phyloP scores from a whole-genome alignment of 2,329 filamentous ascomycete genomes.

The Monosporascus sp. region DNA sequence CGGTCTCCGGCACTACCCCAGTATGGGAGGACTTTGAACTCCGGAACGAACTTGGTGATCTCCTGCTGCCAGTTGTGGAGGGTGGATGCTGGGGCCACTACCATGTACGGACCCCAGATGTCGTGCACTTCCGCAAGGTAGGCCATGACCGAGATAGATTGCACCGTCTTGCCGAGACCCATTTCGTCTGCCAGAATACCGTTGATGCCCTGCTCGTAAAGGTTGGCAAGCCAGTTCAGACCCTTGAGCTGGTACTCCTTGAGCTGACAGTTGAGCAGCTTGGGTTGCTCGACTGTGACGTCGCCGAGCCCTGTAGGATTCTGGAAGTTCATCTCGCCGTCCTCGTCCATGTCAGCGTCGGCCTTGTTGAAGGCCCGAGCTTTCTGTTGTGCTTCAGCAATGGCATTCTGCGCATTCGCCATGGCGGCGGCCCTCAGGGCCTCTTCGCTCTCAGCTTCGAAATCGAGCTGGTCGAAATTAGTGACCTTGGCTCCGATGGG shows the following conservation, averaged over 20 bases:
- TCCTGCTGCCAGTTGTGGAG: slow-evolving; percentile 99
- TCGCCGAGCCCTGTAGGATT: slow-evolving; percentile 93
- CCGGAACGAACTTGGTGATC: slow-evolving; percentile 88
- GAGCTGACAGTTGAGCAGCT: slow-evolving; percentile 85
- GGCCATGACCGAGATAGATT: slow-evolving; percentile 98
- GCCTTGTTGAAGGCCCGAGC: slow-evolving; percentile 87
- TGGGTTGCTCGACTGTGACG: slow-evolving; percentile 90
- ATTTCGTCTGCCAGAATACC: slow-evolving; percentile 98
- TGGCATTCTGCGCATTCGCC: slow-evolving; percentile 93
- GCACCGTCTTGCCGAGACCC: slow-evolving; percentile 98
- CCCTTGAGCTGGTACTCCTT: slow-evolving; percentile 99
- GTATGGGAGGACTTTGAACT: slow-evolving; percentile 92
- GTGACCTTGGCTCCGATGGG: slow-evolving; percentile 68
- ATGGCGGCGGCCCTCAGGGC: slow-evolving; percentile 76
- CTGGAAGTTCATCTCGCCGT: slow-evolving; percentile 99
- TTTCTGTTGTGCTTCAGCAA: slow-evolving; percentile 89
- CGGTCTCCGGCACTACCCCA: slow-evolving; percentile 93
- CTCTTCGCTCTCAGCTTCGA: slow-evolving; percentile 89
- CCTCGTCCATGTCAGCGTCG: slow-evolving; percentile 69
- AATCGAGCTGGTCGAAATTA: slow-evolving; percentile 89
- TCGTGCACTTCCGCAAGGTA: slow-evolving; percentile 96
- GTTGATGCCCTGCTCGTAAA: slow-evolving; percentile 99
- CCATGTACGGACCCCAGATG: slow-evolving; percentile 96
- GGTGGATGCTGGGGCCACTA: slow-evolving; percentile 92
- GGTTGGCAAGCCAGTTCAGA: slow-evolving; percentile 97